Base-by-base conservation (phyloP, 2,329 filamentous ascomycete genomes). In the Cladosporium sp. region DNA sequence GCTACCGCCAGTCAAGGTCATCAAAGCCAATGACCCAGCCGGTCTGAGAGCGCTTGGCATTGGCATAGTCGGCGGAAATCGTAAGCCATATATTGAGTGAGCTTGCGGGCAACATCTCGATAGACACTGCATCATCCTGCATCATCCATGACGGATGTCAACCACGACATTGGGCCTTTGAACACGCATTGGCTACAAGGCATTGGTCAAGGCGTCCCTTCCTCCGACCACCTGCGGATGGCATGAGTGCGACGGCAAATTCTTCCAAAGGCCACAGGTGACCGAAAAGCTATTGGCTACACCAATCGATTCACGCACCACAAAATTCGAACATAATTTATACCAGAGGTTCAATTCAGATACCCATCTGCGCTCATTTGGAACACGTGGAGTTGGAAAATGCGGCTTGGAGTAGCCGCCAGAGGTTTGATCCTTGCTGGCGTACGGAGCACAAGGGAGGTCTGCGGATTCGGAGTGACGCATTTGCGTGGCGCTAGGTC, bases 1-100 rank as follows among this genome's bases (percentile, higher is more conserved):
- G 87, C 76, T 97, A n/a, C 92, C 94, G 0, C 88, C 92, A 1
- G 86, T 88, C 62, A 87, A 84, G 7, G 94, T 99, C 63, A 84
- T 97, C 59, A 81, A 89, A 52, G 86, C 90, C 5, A 87, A 83
- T 61, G 92, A 97, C 70, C 85, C 79, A 36, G 80, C 83, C 51
- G 84, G 84, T 34, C 75, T 88, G 55, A 76, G 80, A 51, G 78
- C 81, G 55, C 70, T 88, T 17, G 85, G 86, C 3, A 82, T 88
- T 61, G 81, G 84, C 2, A 81, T 87, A 63, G 84, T 88, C 7
- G 84, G 83, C 6, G 82, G 82, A 19, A 77, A 80, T 51, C 80
- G 85, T 67, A 87, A 86, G 67, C 82, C 84, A 17, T 70, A 88
- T 59, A 88, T 88, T 62, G 84, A 88, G 70, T 88, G 79, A 86